Base-by-base conservation (phyloP, 2,329 filamentous ascomycete genomes). In the Chaetomiaceae sp. region DNA sequence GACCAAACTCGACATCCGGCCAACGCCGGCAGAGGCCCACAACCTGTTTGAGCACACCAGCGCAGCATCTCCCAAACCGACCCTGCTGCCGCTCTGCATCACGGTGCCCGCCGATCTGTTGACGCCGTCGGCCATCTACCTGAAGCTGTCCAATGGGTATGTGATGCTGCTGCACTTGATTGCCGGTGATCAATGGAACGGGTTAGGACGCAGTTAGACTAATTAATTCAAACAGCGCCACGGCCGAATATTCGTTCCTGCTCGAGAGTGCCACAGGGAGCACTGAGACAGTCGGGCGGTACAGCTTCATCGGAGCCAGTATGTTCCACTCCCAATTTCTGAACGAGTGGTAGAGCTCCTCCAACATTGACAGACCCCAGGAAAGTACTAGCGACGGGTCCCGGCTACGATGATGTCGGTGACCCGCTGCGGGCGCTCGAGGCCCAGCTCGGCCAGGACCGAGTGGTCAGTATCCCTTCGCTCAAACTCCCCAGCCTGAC, bases 51-150 rank as follows among this genome's bases (percentile, higher is more conserved):
- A 59, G 32, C 42, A 61, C 51, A 55, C 62, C 2, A 42, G 53
- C 50, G 27, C 51, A 41, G 59, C 57, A 7, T 36, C 48, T 8
- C 55, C 55, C 13, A 50, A 57, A 33, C 61, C 87, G 3, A 92
- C 90, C 64, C 77, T 90, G 50, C 79, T 92, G 10, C 87, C 89
- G 1, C 69, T 94, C 29, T 89, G 84, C 68, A 83, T 86, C 16
- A 89, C 91, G 59, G 90, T 96, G 63, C 84, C 90, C 5, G 92
- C 92, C 63, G 92, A 96, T 71, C 85, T 97, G 61, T 80, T 97
- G 69, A 99, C 92, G 1, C 94, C 94, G 3, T 92, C 90, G n/a
- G 82, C 89, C 58, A 92, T 95, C 62, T 99, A 97, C 71, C 80
- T 99, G 61, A 97, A 96, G 73, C 79, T 96, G 62, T 86, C 89